phyloP scores from a whole-genome alignment of 805 yeast species.

The Saccharomycopsis sp. region DNA sequence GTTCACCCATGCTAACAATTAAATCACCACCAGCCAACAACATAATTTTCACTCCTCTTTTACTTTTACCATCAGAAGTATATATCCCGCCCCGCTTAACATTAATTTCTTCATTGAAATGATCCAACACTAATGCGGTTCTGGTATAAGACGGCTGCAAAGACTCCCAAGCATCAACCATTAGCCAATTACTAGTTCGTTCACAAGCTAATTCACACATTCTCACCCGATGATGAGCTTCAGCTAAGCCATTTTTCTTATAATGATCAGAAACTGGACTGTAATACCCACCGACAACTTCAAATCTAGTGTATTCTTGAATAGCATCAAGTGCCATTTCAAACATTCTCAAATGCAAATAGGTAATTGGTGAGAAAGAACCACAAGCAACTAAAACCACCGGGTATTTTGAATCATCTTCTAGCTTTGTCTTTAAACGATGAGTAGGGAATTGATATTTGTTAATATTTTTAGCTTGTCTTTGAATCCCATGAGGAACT shows the following conservation, averaged over 20 bases:
- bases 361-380: constrained; percentile 92
- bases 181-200: constrained; percentile 91
- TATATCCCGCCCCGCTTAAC: constrained; percentile 80
- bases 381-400: constrained; percentile 96
- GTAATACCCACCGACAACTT: constrained; percentile 93
- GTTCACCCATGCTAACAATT: constrained; percentile 99
- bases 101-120: constrained; percentile 92
- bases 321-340: constrained; percentile 97
- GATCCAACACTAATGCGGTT: constrained; percentile 93
- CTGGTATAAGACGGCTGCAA: constrained; percentile 85
- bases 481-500: constrained; percentile 87
- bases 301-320: constrained; percentile 85
- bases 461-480: constrained; percentile 71
- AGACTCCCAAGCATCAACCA: constrained; percentile 99
- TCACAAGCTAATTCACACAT: constrained; percentile 99
- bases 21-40: constrained; percentile 95
- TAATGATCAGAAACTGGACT: constrained; percentile 93
- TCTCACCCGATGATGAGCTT: constrained; percentile 81
- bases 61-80: constrained; percentile 48
- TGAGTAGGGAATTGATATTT: constrained; percentile 84
- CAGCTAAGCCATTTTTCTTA: constrained; percentile 87
- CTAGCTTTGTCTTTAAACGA: constrained; percentile 61
- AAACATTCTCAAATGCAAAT: constrained; percentile 91
- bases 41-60: constrained; percentile 89
- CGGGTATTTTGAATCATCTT: constrained; percentile 76